Base-by-base conservation (phyloP, 345 rosid species). In the Schrenkiella parvula region DNA sequence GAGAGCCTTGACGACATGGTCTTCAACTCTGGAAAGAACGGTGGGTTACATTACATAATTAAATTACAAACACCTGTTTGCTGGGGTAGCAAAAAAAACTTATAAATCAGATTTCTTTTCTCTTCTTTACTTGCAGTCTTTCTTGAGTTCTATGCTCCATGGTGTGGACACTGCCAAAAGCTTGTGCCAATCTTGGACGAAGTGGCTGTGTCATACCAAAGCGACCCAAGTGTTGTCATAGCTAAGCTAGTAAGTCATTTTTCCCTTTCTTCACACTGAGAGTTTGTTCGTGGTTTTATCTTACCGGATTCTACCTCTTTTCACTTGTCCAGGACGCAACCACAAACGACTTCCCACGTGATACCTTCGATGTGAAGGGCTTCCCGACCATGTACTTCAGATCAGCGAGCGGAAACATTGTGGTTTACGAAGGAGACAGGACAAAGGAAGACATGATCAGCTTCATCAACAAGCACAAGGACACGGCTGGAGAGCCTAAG, bases 111-210 rank as follows among this genome's bases (percentile, higher is more conserved):
- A 28, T 55, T 15, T 35, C 1, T 21, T 63, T 19, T 28, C 46
- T 72, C 55, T 11, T 25, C 17, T 19, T 31, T 35, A 35, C 71
- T 10, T 84, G 80, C 90, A 93, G 99, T 95, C 63, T 82, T 95
- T 34, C 76, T 95, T 17, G 99, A 95, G 81, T 95, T 95, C 64
- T 95, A 91, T 62, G 97, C 99, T 47, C 97, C 97, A 12, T 91
- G 99, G 99, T 95, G 97, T 79, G 99, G 99, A 71, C 97, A 95
- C 71, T 95, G 97, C 89, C 86, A 91, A 62, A 77, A 87, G 51
- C 74, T 95, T 84, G 97, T 86, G 14, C 97, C 99, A 43, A 91
- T 95, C 77, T 82, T 95, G 85, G 97, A 89, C 69, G 97, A 95
- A 88, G 92, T 95, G 35, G 97, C 97, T 58, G 51, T 79, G 61